Evolutionary conservation across 1,284 basidiomycete species (phyloP).

Genomic region (Hortiboletus rubellus): DNA sequence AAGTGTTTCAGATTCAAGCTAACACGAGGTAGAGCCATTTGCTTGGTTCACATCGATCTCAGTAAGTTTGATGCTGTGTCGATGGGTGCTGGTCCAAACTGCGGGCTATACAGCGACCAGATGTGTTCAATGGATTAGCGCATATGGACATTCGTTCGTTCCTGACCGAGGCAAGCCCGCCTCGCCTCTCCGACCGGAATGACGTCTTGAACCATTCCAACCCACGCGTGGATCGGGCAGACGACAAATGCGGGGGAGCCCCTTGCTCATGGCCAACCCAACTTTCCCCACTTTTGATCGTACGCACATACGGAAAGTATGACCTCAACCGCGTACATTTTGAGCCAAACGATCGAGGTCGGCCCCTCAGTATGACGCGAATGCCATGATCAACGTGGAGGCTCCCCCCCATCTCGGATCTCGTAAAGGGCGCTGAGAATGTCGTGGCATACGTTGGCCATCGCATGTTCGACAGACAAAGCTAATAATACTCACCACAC

Average conservation of each 20-base stretch:
- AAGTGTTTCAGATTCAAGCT: background rate
- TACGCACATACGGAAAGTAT: conserved; percentile 5
- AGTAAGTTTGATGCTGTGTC: background rate
- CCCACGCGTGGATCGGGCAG: conserved; percentile 4
- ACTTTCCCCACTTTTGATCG: conserved; percentile 9
- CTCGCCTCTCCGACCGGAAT: background rate
- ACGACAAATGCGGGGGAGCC: conserved; percentile 1
- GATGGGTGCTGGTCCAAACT: background rate
- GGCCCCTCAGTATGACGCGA: conserved; percentile 3
- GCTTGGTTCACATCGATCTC: background rate
- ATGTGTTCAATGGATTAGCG: background rate
- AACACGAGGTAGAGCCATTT: background rate
- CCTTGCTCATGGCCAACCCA: background rate
- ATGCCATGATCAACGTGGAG: conserved; percentile 11
- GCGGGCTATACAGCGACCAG: background rate
- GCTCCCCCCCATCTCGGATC: conserved; percentile 8
- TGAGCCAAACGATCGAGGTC: conserved; percentile 13
- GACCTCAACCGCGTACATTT: conserved; percentile 6
- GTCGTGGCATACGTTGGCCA: conserved; percentile 13
- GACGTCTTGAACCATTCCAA: conserved; percentile 12
- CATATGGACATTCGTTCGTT: background rate
- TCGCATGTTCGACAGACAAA: conserved; percentile 18
- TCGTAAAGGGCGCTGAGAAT: conserved; percentile 4
- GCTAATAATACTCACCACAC: background rate
- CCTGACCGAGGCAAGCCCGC: background rate